Base-by-base conservation (phyloP, 345 rosid species). In the Conringia planisiliqua region DNA sequence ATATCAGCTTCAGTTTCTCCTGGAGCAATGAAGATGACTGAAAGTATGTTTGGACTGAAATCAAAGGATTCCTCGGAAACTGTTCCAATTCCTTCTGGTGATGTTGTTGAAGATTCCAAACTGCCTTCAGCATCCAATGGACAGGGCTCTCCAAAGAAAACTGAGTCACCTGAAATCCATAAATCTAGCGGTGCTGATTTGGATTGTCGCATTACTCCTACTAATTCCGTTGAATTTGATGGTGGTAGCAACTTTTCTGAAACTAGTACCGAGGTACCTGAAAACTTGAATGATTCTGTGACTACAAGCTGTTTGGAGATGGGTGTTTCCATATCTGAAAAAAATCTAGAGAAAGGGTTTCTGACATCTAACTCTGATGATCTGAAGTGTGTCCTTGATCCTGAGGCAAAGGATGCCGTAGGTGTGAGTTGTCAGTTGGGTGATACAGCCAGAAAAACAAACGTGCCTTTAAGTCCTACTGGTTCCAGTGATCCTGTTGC, bases 201-300 rank as follows among this genome's bases (percentile, higher is more conserved):
- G 48, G 48, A 22, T 22, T 39, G 66, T 61, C 66, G 20, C 50
- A 24, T 13, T 12, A 24, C 33, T 39, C 48, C 66, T 61, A 61
- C n/a, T 17, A 17, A 13, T 61, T 59, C 64, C 2, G 42, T 29
- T 18, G 64, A 59, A 36, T 4, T 36, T 59, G 46, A 24, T 40
- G 62, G 59, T 35, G 52, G 40, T 58, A 61, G 61, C 77, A 70
- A 57, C 4, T 27, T 43, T 62, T 29, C 84, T 68, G 70, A 22
- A 43, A 47, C 22, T 52, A 63, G 40, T 39, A n/a, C 62, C 7
- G 63, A 24, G 16, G 36, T 59, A 68, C 64, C 66, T 46, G 68
- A 44, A 52, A 69, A 13, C 44, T 16, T 67, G 20, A 74, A 46
- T 33, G 64, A 61, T 70, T 62, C 70, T 11, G 61, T 52, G 50